Conservation (phyloP, 1,284 basidiomycete genomes). For the Golubevia sp. region DNA sequence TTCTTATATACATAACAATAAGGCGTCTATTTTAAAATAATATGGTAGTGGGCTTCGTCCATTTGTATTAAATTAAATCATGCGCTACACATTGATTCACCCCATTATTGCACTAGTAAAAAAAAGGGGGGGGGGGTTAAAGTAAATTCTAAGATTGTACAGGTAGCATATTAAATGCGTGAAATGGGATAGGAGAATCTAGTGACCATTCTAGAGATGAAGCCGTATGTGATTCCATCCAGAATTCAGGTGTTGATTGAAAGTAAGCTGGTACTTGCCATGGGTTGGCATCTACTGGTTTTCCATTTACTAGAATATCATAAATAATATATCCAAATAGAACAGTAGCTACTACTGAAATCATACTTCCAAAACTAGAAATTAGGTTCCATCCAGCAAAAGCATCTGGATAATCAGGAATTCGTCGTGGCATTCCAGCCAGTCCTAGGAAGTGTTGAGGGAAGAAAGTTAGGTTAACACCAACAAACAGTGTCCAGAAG, state of each 20-base stretch:
- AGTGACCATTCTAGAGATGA: conserved; percentile 58
- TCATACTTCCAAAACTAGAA: conserved; percentile 49
- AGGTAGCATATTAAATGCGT: conserved; percentile 58
- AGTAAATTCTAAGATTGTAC: conserved; percentile 51
- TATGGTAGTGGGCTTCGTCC: too few species aligned
- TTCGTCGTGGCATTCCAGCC: conserved; percentile 48
- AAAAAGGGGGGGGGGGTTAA: too few species aligned
- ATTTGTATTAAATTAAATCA: too few species aligned
- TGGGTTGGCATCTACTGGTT: conserved; percentile 50
- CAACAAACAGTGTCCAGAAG: conserved; percentile 53
- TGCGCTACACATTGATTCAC: too few species aligned
- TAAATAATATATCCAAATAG: conserved; percentile 60
- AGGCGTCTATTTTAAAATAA: too few species aligned
- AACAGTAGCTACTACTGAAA: conserved; percentile 54
- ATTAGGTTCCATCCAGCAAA: conserved; percentile 58
- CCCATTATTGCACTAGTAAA: too few species aligned
- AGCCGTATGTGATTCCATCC: conserved; percentile 37
- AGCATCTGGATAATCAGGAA: conserved; percentile 56
- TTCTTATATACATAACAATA: too few species aligned
- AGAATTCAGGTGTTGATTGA: conserved; percentile 46
- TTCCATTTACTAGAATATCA: conserved; percentile 56
- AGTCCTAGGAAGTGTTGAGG: conserved; percentile 51
- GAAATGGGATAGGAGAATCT: conserved; percentile 55
- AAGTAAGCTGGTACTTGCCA: conserved; percentile 58
- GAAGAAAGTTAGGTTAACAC: conserved; percentile 51